These are phyloP conservation scores for Mariannaea elegans DNA, from an alignment of 2,329 filamentous ascomycete species.

Conservation along the genomic window DNA sequence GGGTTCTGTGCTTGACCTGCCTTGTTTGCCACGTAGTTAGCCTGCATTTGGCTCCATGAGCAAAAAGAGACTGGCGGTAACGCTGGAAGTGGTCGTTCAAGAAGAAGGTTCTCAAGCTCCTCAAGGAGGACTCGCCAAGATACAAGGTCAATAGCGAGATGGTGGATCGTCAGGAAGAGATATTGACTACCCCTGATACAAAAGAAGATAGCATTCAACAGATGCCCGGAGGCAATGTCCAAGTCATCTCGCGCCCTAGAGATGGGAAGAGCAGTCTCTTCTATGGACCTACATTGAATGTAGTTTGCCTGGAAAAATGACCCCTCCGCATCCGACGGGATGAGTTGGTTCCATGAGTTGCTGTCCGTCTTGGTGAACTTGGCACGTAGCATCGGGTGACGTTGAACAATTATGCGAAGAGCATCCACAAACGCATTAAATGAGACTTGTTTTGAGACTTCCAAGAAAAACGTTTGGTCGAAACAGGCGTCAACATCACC, in stretches of 20 bases:
- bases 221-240: constrained; percentile 2
- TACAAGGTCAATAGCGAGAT: constrained; percentile 53
- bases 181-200: constrained; percentile 16
- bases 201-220: constrained; percentile 36
- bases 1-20: neutral
- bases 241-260: neutral
- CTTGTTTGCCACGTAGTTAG: neutral
- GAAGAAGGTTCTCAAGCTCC: constrained; percentile 47
- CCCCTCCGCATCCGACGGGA: constrained; percentile 18
- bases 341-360: neutral
- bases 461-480: constrained; percentile 55
- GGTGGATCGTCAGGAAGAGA: constrained; percentile 40
- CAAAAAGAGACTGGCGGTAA: neutral
- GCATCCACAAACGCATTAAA: constrained; percentile 25
- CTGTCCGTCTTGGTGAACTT: constrained; percentile 34
- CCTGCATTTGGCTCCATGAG: neutral
- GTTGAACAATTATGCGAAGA: constrained; percentile 34
- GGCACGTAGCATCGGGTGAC: constrained; percentile 47
- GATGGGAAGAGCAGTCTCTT: constrained; percentile 33
- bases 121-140: constrained; percentile 54
- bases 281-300: neutral
- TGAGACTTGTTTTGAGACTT: constrained; percentile 35
- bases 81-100: neutral
- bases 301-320: neutral
- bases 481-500: constrained; percentile 45